phyloP scores from a whole-genome alignment of 108 stramenopile species.

The Skeletonema grethae region DNA sequence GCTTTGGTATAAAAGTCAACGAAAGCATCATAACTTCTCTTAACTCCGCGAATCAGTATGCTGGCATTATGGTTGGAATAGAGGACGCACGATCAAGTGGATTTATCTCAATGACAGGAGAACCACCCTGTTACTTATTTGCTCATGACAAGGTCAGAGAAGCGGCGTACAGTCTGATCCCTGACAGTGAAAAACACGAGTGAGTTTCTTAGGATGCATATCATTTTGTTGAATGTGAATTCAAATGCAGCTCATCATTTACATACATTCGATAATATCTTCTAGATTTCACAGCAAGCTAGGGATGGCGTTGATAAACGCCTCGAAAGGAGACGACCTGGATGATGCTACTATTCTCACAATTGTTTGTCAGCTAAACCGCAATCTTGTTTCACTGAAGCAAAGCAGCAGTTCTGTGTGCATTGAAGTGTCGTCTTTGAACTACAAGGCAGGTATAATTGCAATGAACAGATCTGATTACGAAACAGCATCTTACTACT shows the following conservation, averaged over 20 bases:
- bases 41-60: neutral
- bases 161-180: slow-evolving; percentile 55
- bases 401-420: slow-evolving; percentile 3
- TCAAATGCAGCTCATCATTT: neutral
- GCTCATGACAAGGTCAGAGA: slow-evolving; percentile 59
- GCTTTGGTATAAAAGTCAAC: slow-evolving; percentile 41
- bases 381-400: neutral
- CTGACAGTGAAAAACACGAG: slow-evolving; percentile 17
- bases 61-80: slow-evolving; percentile 6
- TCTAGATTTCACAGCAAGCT: slow-evolving; percentile 7
- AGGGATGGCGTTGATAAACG: neutral
- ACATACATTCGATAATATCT: slow-evolving; percentile 6
- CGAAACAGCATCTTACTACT: slow-evolving; percentile 3
- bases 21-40: slow-evolving; percentile 8
- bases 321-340: neutral
- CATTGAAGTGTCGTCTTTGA: slow-evolving; percentile 16
- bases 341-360: slow-evolving; percentile 1
- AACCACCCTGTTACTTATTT: slow-evolving; percentile 27
- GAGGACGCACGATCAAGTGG: slow-evolving; percentile 18
- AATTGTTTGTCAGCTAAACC: slow-evolving; percentile 9
- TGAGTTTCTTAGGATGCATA: neutral
- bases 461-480: slow-evolving; percentile 14
- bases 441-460: slow-evolving; percentile 18
- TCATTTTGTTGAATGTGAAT: neutral
- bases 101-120: slow-evolving; percentile 21